Conservation (phyloP, 2,329 filamentous ascomycete genomes). For the Cercospora canescens region DNA sequence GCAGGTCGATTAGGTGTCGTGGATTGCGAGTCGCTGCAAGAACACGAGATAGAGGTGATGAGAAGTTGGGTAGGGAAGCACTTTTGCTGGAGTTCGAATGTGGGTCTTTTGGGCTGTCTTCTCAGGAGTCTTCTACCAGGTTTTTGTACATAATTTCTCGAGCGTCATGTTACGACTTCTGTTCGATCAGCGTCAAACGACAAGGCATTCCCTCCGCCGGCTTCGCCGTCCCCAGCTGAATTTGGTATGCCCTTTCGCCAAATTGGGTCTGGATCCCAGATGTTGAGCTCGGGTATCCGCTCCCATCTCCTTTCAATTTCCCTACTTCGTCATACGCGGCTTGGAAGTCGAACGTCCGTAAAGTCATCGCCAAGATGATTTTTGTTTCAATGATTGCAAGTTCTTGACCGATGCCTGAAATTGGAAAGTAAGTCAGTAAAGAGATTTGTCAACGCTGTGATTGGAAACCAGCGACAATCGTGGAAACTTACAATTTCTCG, state of each 20-base stretch:
- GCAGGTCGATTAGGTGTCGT: not conserved
- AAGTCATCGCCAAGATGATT: slow-evolving; percentile 51
- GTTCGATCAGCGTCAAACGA: slow-evolving; percentile 22
- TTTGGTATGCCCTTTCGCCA: slow-evolving; percentile 38
- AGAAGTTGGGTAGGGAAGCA: not conserved
- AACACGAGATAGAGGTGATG: not conserved
- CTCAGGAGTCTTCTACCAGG: not conserved
- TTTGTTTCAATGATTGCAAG: slow-evolving; percentile 56
- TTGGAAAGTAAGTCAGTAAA: not conserved
- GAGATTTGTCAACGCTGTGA: too few species aligned
- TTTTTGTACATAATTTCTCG: not conserved
- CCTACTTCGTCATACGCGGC: slow-evolving; percentile 40
- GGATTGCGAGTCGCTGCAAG: not conserved
- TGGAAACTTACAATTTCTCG: slow-evolving; percentile 47
- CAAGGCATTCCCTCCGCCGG: slow-evolving; percentile 38
- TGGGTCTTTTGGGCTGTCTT: not conserved
- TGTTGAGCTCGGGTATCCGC: slow-evolving; percentile 33
- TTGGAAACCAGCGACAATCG: not conserved
- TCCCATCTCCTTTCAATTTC: slow-evolving; percentile 37
- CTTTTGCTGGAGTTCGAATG: not conserved
- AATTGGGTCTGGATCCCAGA: slow-evolving; percentile 32
- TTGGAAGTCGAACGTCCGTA: slow-evolving; percentile 53
- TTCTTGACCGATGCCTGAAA: slow-evolving; percentile 51
- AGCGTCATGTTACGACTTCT: not conserved
- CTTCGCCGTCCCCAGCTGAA: slow-evolving; percentile 36